Conservation (phyloP, 2,329 filamentous ascomycete genomes). For the Phialemonium atrogriseum region DNA sequence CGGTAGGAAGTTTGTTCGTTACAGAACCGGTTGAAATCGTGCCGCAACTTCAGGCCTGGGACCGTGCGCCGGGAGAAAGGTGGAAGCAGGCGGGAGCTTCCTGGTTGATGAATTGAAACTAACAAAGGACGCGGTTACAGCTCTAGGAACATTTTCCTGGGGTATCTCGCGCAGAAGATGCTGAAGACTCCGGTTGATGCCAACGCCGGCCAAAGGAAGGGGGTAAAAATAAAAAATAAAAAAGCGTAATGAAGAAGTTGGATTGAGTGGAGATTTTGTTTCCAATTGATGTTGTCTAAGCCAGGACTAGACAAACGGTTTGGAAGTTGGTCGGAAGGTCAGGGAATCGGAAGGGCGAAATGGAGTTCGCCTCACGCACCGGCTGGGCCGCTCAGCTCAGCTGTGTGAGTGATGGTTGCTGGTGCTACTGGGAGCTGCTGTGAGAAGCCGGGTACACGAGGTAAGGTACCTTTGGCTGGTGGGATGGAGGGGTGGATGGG, state of each 20-base stretch:
- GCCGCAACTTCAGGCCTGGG: not conserved
- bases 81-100: too few relatives aligned
- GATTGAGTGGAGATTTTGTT: constrained; percentile 23
- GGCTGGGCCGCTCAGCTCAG: constrained; percentile 11
- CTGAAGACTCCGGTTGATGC: constrained; percentile 16
- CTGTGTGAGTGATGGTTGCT: constrained; percentile 4
- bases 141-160: constrained; percentile 19
- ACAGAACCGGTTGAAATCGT: too few relatives aligned
- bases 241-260: constrained; percentile 13
- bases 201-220: constrained; percentile 11
- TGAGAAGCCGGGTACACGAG: too few relatives aligned
- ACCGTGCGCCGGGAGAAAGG: constrained; percentile 1
- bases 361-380: constrained; percentile 12
- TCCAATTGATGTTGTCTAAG: constrained; percentile 9
- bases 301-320: too few relatives aligned
- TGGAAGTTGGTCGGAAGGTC: constrained; percentile 7
- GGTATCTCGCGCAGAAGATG: constrained; percentile 16
- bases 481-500: too few relatives aligned
- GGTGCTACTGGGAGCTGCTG: not conserved
- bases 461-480: too few relatives aligned
- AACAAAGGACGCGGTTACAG: constrained; percentile 9
- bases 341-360: constrained; percentile 5
- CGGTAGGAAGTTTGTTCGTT: too few relatives aligned
- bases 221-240: constrained; percentile 13
- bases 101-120: not conserved